Evolutionary conservation across 1,284 basidiomycete genomes (phyloP).

Genomic region (Malassezia furfur): DNA sequence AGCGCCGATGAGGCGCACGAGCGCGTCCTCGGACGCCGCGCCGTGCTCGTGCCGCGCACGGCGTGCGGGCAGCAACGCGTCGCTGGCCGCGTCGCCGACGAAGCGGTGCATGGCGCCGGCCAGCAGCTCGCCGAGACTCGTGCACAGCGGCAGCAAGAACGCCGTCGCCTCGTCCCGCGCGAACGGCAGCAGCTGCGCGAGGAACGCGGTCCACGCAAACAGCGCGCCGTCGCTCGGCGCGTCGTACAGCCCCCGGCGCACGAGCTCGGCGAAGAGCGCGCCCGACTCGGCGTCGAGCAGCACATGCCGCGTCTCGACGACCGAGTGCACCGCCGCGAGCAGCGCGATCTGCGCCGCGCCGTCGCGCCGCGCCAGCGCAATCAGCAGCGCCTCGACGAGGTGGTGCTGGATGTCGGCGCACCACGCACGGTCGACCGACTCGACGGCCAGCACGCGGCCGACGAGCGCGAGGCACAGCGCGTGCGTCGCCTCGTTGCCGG

Average conservation of each 20-base stretch:
- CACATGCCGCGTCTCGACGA: background rate
- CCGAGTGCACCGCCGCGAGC: conserved; percentile 64
- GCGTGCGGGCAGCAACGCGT: background rate
- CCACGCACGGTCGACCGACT: conserved; percentile 56
- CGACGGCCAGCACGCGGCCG: conserved; percentile 59
- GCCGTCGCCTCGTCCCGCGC: background rate
- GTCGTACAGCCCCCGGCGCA: background rate
- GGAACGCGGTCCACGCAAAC: conserved; percentile 12
- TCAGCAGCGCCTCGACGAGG: conserved; percentile 66
- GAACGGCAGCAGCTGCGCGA: background rate
- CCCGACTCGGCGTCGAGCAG: background rate
- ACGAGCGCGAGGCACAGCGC: conserved; percentile 68
- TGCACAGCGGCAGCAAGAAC: conserved; percentile 7
- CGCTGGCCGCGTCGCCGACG: background rate
- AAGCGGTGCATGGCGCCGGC: background rate
- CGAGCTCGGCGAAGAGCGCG: background rate
- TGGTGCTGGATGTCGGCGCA: conserved; percentile 56
- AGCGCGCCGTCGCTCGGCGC: background rate
- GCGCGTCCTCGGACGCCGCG: conserved; percentile 2
- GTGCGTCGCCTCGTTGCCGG: conserved; percentile 52
- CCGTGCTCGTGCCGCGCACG: background rate
- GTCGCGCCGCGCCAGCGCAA: conserved; percentile 56
- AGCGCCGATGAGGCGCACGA: background rate
- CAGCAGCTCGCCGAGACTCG: background rate
- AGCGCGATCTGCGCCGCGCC: conserved; percentile 60